phyloP scores from a whole-genome alignment of 1,284 basidiomycete species.

The Malassezia yamatoensis region DNA sequence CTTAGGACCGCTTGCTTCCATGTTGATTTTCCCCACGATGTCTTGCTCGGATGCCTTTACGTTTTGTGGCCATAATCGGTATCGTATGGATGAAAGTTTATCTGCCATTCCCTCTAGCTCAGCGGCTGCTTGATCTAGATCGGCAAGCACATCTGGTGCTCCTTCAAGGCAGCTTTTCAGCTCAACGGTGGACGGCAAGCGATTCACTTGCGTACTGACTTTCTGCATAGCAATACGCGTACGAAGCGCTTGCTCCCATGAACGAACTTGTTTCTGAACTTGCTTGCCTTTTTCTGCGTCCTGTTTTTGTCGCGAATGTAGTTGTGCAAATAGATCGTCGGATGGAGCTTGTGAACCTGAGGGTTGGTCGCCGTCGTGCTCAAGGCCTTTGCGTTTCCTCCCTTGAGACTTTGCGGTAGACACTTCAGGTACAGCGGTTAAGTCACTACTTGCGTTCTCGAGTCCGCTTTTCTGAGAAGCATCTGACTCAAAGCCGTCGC shows the following conservation, averaged over 20 bases:
- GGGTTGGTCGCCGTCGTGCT: background rate
- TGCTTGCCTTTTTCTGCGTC: constrained; percentile 36
- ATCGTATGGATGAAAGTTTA: background rate
- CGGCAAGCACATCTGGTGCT: background rate
- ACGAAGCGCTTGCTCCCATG: constrained; percentile 32
- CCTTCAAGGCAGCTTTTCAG: background rate
- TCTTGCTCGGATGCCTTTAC: background rate
- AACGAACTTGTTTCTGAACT: constrained; percentile 33
- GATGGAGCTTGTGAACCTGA: constrained; percentile 11
- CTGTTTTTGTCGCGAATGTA: constrained; percentile 24
- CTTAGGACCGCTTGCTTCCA: constrained; percentile 8
- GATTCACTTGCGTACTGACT: background rate
- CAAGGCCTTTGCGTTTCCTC: background rate
- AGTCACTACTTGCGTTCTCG: background rate
- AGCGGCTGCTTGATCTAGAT: constrained; percentile 10
- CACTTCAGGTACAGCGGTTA: too few species aligned
- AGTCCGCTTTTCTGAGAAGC: constrained; percentile 20
- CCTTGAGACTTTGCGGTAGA: background rate
- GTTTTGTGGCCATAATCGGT: constrained; percentile 9
- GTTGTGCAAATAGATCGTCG: constrained; percentile 21
- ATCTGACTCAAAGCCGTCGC: constrained; percentile 11
- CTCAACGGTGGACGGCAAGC: constrained; percentile 6
- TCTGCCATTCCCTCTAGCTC: constrained; percentile 20
- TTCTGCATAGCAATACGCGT: constrained; percentile 36
- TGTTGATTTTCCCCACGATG: background rate